Conservation (phyloP, 768 basidiomycete species). For the Trametes cingulata region DNA sequence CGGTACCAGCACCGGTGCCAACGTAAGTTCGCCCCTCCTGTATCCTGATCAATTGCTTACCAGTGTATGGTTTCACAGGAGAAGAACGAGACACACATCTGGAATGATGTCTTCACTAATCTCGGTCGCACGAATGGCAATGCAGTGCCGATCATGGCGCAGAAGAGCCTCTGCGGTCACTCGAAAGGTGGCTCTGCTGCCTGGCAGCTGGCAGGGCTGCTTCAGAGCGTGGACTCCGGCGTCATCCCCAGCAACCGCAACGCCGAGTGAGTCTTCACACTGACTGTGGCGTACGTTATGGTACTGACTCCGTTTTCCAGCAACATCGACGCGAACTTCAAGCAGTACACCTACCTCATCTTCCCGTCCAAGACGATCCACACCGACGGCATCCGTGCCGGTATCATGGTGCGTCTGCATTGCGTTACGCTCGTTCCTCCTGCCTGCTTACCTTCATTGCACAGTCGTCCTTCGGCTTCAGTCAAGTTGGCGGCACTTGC, state of each 20-base stretch:
- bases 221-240: slow-evolving; percentile 83
- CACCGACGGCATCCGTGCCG: slow-evolving; percentile 89
- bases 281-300: too few species aligned
- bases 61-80: slow-evolving; percentile 50
- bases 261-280: slow-evolving; percentile 71
- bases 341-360: slow-evolving; percentile 86
- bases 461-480: slow-evolving; percentile 95
- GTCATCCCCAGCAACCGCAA: slow-evolving; percentile 95
- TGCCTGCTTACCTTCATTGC: slow-evolving; percentile 15
- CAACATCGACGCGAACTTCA: slow-evolving; percentile 92
- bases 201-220: slow-evolving; percentile 92
- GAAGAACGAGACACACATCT: slow-evolving; percentile 96
- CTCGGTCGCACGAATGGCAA: slow-evolving; percentile 91
- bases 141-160: slow-evolving; percentile 95
- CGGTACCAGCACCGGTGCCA: slow-evolving; percentile 85
- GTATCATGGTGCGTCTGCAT: slow-evolving; percentile 84
- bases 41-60: slow-evolving; percentile 10
- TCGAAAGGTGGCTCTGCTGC: slow-evolving; percentile 99
- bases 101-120: slow-evolving; percentile 91
- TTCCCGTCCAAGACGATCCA: slow-evolving; percentile 97
- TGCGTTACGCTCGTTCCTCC: slow-evolving; percentile 26
- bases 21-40: slow-evolving; percentile 43
- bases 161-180: slow-evolving; percentile 96
- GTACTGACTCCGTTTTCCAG: slow-evolving; percentile 37
- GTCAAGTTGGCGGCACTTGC: slow-evolving; percentile 94